Percentiles rank a stretch among this genome's conserved stretches.
Evolutionary conservation across 2,329 filamentous ascomycete species (phyloP).

Genomic region (Neopestalotiopsis sp.): DNA sequence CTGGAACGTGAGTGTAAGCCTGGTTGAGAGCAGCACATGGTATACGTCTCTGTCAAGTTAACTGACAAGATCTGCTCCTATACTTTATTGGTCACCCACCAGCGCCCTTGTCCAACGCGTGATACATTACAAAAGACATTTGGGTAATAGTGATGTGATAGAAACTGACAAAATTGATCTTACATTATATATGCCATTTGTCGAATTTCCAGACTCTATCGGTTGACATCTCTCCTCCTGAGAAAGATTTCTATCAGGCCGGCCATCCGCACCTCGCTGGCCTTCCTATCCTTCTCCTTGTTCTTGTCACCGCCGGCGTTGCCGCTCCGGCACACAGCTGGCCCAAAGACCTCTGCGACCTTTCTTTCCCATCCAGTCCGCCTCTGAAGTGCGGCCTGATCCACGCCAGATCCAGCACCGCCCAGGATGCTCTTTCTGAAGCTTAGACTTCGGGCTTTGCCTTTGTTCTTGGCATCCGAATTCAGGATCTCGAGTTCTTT

Average conservation of each 20-base stretch:
- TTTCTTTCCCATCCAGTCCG: slow-evolving; percentile 63
- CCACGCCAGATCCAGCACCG: slow-evolving; percentile 38
- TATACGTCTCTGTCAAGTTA: too few species aligned
- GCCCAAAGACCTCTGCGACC: slow-evolving; percentile 69
- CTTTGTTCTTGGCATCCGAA: slow-evolving; percentile 21
- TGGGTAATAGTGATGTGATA: background rate
- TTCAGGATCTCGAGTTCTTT: slow-evolving; percentile 41
- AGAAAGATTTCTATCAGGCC: slow-evolving; percentile 75
- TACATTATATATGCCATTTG: background rate
- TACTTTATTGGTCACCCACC: too few species aligned
- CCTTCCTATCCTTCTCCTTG: slow-evolving; percentile 60
- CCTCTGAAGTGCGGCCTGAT: slow-evolving; percentile 55
- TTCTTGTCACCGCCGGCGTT: slow-evolving; percentile 38
- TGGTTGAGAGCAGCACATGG: too few species aligned
- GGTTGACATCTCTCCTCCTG: slow-evolving; percentile 28
- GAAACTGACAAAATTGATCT: background rate
- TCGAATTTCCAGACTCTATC: background rate
- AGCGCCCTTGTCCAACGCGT: too few species aligned
- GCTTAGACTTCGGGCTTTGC: slow-evolving; percentile 43
- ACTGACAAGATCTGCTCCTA: too few species aligned
- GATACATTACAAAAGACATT: too few species aligned
- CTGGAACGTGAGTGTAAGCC: too few species aligned
- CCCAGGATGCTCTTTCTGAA: slow-evolving; percentile 41
- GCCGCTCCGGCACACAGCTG: slow-evolving; percentile 61
- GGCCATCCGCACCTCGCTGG: slow-evolving; percentile 66